Conservation (phyloP, 768 basidiomycete genomes). For the Coprinopsis marcescibilis region DNA sequence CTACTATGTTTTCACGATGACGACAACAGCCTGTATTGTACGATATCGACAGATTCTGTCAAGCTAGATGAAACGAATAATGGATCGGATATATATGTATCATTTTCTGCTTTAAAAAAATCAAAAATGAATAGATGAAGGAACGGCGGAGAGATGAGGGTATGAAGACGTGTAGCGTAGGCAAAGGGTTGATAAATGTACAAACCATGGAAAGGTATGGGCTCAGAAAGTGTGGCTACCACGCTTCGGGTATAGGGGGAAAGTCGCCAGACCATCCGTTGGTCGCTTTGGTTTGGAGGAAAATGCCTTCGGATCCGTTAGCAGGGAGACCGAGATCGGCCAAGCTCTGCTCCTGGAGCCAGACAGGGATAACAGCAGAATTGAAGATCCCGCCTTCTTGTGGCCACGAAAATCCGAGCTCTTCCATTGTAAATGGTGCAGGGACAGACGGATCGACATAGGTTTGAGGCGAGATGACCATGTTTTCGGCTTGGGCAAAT, state of each 20-base stretch:
- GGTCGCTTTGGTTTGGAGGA: conserved; percentile 64
- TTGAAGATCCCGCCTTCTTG: conserved; percentile 60
- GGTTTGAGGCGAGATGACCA: conserved; percentile 50
- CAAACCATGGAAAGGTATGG: no score
- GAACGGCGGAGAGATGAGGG: background rate
- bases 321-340: conserved; percentile 87
- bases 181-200: no score
- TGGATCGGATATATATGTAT: background rate
- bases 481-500: conserved; percentile 39
- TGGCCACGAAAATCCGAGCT: conserved; percentile 76
- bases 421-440: conserved; percentile 77
- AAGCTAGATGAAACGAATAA: background rate
- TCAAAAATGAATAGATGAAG: background rate
- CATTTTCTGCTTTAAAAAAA: background rate
- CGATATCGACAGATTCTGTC: background rate
- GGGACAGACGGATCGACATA: conserved; percentile 45
- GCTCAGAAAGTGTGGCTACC: no score
- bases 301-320: conserved; percentile 88
- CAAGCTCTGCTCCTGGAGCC: conserved; percentile 90
- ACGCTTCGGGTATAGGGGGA: conserved; percentile 74
- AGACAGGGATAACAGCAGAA: conserved; percentile 78
- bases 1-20: no score
- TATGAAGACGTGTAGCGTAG: no score
- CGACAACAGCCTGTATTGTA: background rate
- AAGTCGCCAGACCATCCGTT: conserved; percentile 79